Percentiles rank a stretch among this genome's conserved stretches.
Evolutionary conservation across 1,139 yeast species (phyloP).

Genomic region (Yarrowia galli): DNA sequence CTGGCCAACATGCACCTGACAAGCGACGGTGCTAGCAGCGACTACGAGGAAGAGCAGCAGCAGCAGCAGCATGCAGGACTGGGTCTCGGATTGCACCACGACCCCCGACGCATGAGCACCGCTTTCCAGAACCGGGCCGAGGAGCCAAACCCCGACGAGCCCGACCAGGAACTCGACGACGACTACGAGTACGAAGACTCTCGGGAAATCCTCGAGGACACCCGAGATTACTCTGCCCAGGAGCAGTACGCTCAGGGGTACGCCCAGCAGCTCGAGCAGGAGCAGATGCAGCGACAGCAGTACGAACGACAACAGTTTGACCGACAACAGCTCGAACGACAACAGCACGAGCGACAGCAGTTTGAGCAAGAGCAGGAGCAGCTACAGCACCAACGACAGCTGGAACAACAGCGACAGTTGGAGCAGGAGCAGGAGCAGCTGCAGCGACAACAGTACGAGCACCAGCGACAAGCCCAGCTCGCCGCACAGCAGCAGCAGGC

Average conservation of each 20-base stretch:
- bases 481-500: constrained; percentile 6
- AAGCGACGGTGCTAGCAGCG: constrained; percentile 14
- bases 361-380: constrained; percentile 6
- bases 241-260: constrained; percentile 29
- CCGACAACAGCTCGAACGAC: constrained; percentile 8
- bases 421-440: constrained; percentile 9
- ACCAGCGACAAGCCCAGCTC: constrained; percentile 10
- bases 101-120: constrained; percentile 31
- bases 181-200: constrained; percentile 37
- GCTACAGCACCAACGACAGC: not conserved
- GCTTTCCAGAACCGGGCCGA: constrained; percentile 29
- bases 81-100: constrained; percentile 20
- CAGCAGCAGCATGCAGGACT: constrained; percentile 10
- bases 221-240: constrained; percentile 9
- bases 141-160: constrained; percentile 33
- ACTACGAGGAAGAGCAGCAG: constrained; percentile 30
- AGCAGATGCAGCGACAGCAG: constrained; percentile 10
- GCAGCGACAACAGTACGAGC: constrained; percentile 17
- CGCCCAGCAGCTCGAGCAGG: constrained; percentile 11
- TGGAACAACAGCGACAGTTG: constrained; percentile 2
- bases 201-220: constrained; percentile 15
- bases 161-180: constrained; percentile 36
- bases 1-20: constrained; percentile 30
- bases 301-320: not conserved
- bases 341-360: constrained; percentile 11